A percentile compares a stretch with the other conserved stretches of the same genome.
Evolutionary conservation across 1,139 yeast genomes (phyloP).

Genomic region (Sugiyamaella pinicola): DNA sequence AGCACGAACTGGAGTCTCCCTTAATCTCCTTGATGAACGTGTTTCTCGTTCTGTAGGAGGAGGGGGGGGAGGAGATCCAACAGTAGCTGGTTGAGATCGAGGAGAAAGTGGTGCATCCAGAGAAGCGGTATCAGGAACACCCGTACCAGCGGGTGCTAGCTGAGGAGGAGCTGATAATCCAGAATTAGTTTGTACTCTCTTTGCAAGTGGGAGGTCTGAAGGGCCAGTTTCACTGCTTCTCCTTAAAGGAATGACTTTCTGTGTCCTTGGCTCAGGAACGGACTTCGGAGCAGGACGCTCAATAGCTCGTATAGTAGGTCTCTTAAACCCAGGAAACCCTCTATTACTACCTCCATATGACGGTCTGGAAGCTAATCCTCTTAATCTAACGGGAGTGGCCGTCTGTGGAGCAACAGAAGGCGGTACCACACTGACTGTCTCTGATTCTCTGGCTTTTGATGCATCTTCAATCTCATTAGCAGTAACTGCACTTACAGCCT

Average conservation of each 20-base stretch:
- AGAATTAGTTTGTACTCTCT: not conserved
- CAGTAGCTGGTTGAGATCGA: constrained; percentile 14
- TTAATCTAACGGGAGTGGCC: constrained; percentile 8
- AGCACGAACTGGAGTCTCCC: constrained; percentile 5
- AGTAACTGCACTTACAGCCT: not conserved
- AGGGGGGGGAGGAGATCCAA: not conserved
- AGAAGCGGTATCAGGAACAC: not conserved
- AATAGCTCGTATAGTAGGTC: constrained; percentile 6
- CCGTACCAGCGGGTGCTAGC: not conserved
- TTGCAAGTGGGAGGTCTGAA: constrained; percentile 7
- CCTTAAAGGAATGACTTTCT: constrained; percentile 1
- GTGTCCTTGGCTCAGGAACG: not conserved
- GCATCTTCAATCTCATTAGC: not conserved
- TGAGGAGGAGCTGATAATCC: constrained; percentile 6
- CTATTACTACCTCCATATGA: constrained; percentile 16
- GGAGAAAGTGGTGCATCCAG: constrained; percentile 12
- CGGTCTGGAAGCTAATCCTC: constrained; percentile 14
- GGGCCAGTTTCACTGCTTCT: constrained; percentile 9
- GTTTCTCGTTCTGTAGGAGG: constrained; percentile 7
- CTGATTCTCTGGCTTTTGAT: not conserved
- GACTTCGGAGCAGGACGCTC: constrained; percentile 2
- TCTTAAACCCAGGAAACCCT: constrained; percentile 14
- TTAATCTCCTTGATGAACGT: constrained; percentile 10
- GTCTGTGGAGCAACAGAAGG: not conserved
- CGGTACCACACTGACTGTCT: not conserved